Conservation (phyloP, 306 rosid species). For the Spatholobus suberectus region DNA sequence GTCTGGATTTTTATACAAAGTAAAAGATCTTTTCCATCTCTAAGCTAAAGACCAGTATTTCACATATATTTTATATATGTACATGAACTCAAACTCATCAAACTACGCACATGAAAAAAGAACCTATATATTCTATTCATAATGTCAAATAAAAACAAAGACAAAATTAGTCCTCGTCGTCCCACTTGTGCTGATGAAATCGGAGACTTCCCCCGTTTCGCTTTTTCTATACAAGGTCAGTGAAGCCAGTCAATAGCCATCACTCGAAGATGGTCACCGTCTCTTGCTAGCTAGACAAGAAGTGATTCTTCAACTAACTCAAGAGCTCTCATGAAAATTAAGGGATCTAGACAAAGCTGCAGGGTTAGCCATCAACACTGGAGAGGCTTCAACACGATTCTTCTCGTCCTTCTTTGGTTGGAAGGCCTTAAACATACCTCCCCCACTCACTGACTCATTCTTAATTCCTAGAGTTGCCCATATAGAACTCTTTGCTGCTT, state of each 20-base stretch:
- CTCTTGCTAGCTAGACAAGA: conserved; percentile 37
- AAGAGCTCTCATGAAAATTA: conserved; percentile 73
- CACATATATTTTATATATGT: conserved; percentile 54
- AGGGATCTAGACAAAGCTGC: conserved; percentile 92
- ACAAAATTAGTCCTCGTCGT: conserved; percentile 52
- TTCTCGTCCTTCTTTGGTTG: conserved; percentile 58
- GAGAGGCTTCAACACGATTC: conserved; percentile 61
- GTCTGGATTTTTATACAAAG: conserved; percentile 37
- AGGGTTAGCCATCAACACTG: conserved; percentile 77
- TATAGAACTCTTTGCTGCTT: conserved; percentile 95
- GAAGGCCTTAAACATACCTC: conserved; percentile 74
- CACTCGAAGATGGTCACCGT: conserved; percentile 40
- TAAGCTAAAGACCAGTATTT: conserved; percentile 39
- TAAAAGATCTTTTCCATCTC: conserved; percentile 48
- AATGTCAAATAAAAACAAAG: conserved; percentile 39
- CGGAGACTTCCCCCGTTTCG: conserved; percentile 36
- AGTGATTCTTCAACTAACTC: conserved; percentile 26
- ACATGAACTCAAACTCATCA: conserved; percentile 57
- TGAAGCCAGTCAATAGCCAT: conserved; percentile 38
- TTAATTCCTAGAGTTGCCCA: conserved; percentile 94
- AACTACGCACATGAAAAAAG: conserved; percentile 56
- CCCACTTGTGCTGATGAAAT: conserved; percentile 41
- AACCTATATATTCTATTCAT: conserved; percentile 49
- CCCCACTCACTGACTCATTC: conserved; percentile 68
- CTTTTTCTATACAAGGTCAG: conserved; percentile 23